Conservation (phyloP, 2,329 filamentous ascomycete genomes). For the Fusarium veterinarium region DNA sequence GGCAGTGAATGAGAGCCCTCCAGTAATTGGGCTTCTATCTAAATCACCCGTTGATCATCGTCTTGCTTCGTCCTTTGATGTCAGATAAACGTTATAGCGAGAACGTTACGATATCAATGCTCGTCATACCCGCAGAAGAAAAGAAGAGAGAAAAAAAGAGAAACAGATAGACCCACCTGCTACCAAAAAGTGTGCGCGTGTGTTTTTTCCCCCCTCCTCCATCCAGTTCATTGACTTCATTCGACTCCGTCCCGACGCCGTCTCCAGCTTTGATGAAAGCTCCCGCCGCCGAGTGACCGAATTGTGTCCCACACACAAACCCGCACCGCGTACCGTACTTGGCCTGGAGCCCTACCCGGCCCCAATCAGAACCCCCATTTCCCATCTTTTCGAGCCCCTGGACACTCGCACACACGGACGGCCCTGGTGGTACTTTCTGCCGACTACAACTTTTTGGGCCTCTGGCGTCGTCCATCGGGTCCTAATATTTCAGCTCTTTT, state of each 20-base stretch:
- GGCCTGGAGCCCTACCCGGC: slow-evolving; percentile 40
- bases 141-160: background rate
- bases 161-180: slow-evolving; percentile 2
- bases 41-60: background rate
- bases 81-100: background rate
- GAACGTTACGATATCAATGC: background rate
- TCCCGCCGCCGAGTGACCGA: slow-evolving; percentile 37
- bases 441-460: slow-evolving; percentile 40
- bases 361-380: slow-evolving; percentile 39
- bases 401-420: slow-evolving; percentile 36
- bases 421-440: slow-evolving; percentile 36
- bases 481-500: slow-evolving; percentile 35
- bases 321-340: slow-evolving; percentile 11
- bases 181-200: slow-evolving; percentile 22
- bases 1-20: background rate
- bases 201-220: slow-evolving; percentile 15
- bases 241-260: slow-evolving; percentile 37
- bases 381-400: slow-evolving; percentile 37
- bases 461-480: slow-evolving; percentile 37
- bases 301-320: slow-evolving; percentile 39
- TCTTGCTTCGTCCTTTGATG: background rate
- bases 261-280: slow-evolving; percentile 24
- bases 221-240: slow-evolving; percentile 2
- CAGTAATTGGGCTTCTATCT: background rate
- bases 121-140: background rate